phyloP scores from a whole-genome alignment of 208 protist species.

The Polymyxa betae region DNA sequence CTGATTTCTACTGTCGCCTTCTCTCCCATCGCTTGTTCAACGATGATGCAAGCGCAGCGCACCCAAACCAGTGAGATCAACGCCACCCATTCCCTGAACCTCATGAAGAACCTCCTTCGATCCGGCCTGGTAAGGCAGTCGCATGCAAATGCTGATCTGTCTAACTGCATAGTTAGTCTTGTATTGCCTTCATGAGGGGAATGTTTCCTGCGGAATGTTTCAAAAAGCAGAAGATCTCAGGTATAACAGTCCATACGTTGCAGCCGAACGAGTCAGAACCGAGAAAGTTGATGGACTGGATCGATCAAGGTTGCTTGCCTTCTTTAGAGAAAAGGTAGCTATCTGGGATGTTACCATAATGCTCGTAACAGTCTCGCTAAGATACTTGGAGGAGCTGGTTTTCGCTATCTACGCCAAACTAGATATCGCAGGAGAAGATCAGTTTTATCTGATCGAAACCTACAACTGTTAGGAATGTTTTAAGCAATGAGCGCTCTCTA shows the following conservation, averaged over 20 bases:
- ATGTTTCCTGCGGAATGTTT: conserved; percentile 31
- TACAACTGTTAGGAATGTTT: conserved; percentile 42
- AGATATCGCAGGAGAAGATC: background rate
- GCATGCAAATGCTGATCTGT: background rate
- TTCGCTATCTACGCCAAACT: conserved; percentile 45
- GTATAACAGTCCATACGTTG: conserved; percentile 5
- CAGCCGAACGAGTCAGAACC: conserved; percentile 28
- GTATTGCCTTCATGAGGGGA: conserved; percentile 42
- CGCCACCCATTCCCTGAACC: background rate
- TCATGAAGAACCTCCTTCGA: conserved; percentile 43
- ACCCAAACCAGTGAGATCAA: background rate
- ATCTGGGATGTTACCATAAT: background rate
- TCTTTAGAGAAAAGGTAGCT: conserved; percentile 29
- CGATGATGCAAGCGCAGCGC: no score
- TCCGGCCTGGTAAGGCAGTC: conserved; percentile 12
- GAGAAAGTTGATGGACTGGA: conserved; percentile 25
- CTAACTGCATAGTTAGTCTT: background rate
- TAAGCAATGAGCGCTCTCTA: background rate
- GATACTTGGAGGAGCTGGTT: conserved; percentile 13
- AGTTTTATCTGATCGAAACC: conserved; percentile 28
- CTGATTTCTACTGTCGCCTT: no score
- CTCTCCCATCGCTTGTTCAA: no score
- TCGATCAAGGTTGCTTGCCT: conserved; percentile 37
- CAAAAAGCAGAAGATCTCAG: conserved; percentile 18
- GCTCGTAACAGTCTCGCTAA: background rate